phyloP scores from a whole-genome alignment of 2,329 filamentous ascomycete species.

The Rhynchosporium secalis region DNA sequence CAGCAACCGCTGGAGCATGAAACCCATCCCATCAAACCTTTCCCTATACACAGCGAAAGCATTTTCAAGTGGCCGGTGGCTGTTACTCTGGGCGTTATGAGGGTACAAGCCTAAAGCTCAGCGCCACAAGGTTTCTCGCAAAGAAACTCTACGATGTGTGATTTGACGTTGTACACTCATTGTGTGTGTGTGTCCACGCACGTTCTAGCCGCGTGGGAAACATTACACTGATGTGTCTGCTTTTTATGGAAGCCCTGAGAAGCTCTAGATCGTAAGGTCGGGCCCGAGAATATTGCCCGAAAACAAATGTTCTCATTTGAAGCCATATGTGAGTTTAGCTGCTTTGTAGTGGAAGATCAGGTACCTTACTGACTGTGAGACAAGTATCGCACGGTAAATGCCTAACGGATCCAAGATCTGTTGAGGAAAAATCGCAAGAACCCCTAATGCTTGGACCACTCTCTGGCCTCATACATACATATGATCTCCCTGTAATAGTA shows the following conservation, averaged over 20 bases:
- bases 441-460: background rate
- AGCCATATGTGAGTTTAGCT: no score
- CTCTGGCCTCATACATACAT: background rate
- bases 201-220: background rate
- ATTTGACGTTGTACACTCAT: background rate
- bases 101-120: background rate
- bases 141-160: background rate
- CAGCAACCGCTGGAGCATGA: no score
- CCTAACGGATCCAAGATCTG: background rate
- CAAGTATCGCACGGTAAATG: background rate
- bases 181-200: background rate
- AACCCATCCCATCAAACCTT: no score
- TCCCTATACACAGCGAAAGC: no score
- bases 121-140: background rate
- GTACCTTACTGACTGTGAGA: background rate
- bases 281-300: background rate
- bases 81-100: background rate
- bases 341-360: no score
- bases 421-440: background rate
- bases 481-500: background rate
- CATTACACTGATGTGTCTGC: background rate
- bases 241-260: background rate
- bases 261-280: background rate
- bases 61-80: background rate
- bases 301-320: no score